Conservation (phyloP, 2,329 filamentous ascomycete genomes). For the Fusarium metavorans region DNA sequence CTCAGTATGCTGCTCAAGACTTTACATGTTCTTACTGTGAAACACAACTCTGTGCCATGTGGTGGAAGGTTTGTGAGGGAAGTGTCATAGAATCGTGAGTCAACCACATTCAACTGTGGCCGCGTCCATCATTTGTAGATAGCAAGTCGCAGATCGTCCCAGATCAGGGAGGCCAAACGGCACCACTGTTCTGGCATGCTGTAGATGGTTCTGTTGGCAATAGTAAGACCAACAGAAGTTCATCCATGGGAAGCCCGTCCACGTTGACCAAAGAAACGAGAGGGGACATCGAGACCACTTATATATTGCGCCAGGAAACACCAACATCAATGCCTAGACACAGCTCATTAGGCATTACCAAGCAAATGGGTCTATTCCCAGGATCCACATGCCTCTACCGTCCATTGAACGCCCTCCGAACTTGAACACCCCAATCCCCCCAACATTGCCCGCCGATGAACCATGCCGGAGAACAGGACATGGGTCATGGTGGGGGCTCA, state of each 20-base stretch:
- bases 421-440: slow-evolving; percentile 16
- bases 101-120: neutral
- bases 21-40: slow-evolving; percentile 8
- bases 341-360: slow-evolving; percentile 9
- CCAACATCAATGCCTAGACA: slow-evolving; percentile 1
- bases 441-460: slow-evolving; percentile 22
- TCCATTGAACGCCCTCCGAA: slow-evolving; percentile 21
- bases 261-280: neutral
- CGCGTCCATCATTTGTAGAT: slow-evolving; percentile 3
- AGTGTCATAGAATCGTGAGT: neutral
- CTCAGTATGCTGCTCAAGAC: slow-evolving; percentile 5
- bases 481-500: slow-evolving; percentile 14
- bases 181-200: neutral
- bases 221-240: slow-evolving; percentile 4
- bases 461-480: slow-evolving; percentile 28
- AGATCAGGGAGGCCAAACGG: neutral
- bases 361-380: slow-evolving; percentile 17
- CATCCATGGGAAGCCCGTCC: neutral
- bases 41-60: neutral
- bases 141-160: neutral
- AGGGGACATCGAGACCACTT: slow-evolving; percentile 23
- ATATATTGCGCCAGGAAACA: slow-evolving; percentile 23
- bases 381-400: slow-evolving; percentile 20
- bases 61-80: neutral
- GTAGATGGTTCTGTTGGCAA: neutral